Evolutionary conservation across 345 rosid genomes (phyloP).

Genomic region (Syzygium aqueum): DNA sequence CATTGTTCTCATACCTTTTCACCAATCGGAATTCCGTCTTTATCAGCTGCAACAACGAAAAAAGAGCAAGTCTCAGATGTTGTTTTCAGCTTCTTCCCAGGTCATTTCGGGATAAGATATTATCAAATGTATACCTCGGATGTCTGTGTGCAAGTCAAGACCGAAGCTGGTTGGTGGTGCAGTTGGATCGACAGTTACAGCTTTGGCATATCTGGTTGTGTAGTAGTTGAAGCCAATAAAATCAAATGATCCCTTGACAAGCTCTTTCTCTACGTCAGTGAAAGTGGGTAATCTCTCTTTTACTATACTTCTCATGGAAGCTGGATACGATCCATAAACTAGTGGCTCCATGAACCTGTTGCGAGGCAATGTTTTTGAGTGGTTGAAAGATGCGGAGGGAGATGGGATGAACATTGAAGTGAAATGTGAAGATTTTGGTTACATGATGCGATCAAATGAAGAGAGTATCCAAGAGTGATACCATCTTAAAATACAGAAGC

Average conservation of each 20-base stretch:
- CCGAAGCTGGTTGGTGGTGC: neutral
- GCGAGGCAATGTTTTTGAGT: neutral
- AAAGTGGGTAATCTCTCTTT: constrained; percentile 48
- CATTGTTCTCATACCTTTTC: neutral
- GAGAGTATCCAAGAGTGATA: neutral
- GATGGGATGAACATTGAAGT: neutral
- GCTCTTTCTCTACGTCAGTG: constrained; percentile 14
- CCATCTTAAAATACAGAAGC: neutral
- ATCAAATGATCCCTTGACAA: constrained; percentile 47
- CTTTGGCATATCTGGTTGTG: constrained; percentile 23
- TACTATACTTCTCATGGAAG: constrained; percentile 37
- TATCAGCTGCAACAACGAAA: neutral
- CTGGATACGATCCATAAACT: constrained; percentile 61
- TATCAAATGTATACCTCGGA: neutral
- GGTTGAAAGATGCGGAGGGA: neutral
- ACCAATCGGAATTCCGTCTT: constrained; percentile 10
- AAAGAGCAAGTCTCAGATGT: neutral
- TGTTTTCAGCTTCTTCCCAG: neutral
- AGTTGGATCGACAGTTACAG: constrained; percentile 5
- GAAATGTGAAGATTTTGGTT: neutral
- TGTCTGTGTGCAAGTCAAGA: constrained; percentile 35
- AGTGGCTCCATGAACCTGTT: constrained; percentile 56
- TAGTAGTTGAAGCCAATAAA: constrained; percentile 51
- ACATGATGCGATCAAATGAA: neutral
- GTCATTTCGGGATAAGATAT: neutral